Conservation (phyloP, 352 stramenopile species). For the Phytophthora europaea region DNA sequence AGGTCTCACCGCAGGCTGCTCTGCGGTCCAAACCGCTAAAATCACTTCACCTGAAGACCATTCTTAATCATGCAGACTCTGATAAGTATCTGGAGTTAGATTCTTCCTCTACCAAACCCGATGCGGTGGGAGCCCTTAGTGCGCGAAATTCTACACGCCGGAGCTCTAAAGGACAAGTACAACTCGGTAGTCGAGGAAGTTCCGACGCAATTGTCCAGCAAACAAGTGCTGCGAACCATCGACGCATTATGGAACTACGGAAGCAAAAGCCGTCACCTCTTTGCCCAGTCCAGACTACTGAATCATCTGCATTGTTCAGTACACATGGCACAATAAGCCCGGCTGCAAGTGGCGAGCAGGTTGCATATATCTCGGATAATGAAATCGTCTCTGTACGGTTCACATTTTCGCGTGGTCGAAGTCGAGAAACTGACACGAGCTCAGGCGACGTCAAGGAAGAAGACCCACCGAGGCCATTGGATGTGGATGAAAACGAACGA, state of each 20-base stretch:
- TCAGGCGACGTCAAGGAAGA: background rate
- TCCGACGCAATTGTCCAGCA: slow-evolving; percentile 7
- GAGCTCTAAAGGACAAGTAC: slow-evolving; percentile 23
- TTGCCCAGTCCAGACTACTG: background rate
- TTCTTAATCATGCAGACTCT: slow-evolving; percentile 9
- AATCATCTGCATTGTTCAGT: background rate
- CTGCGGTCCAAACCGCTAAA: slow-evolving; percentile 40
- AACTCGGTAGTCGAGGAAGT: slow-evolving; percentile 3
- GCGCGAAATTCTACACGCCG: slow-evolving; percentile 5
- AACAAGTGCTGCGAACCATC: slow-evolving; percentile 61
- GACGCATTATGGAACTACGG: slow-evolving; percentile 66
- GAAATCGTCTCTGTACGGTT: slow-evolving; percentile 66
- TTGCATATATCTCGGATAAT: slow-evolving; percentile 36
- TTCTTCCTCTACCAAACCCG: background rate
- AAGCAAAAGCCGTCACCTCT: slow-evolving; percentile 38
- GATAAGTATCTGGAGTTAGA: slow-evolving; percentile 10
- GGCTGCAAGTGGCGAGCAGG: background rate
- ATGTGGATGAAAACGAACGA: slow-evolving; percentile 12
- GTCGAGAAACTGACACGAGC: slow-evolving; percentile 8
- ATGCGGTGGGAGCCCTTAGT: slow-evolving; percentile 13
- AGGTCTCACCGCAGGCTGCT: slow-evolving; percentile 56
- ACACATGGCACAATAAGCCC: background rate
- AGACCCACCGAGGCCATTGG: slow-evolving; percentile 15
- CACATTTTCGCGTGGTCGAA: slow-evolving; percentile 56
- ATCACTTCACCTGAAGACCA: slow-evolving; percentile 23